Percentiles rank a stretch among this genome's conserved stretches.
phyloP scores from a whole-genome alignment of 78 protist species.

The Reticulomyxa filosa region DNA sequence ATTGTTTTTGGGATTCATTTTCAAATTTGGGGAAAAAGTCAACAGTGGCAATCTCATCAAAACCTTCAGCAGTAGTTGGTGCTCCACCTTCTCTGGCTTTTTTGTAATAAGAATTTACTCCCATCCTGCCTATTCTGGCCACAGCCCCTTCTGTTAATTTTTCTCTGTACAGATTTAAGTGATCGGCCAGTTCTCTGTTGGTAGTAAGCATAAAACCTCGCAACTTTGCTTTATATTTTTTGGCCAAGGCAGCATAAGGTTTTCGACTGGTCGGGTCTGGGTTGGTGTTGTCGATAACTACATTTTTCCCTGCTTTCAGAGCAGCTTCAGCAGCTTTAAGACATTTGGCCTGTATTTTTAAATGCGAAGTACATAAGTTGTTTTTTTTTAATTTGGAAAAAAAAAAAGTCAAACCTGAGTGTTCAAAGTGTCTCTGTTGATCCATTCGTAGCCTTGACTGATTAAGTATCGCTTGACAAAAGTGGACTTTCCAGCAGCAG shows the following conservation, averaged over 20 bases:
- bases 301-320: not conserved
- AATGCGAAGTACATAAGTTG: too few species aligned
- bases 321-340: not conserved
- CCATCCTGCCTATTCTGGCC: not conserved
- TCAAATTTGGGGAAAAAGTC: not conserved
- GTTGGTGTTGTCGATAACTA: not conserved
- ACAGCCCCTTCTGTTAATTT: not conserved
- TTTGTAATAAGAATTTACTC: not conserved
- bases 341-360: not conserved
- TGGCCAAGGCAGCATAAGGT: not conserved
- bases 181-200: not conserved
- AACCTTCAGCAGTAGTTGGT: not conserved
- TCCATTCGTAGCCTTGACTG: not conserved
- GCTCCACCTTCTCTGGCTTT: not conserved
- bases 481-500: too few species aligned
- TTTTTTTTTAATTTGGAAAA: too few species aligned
- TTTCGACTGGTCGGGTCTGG: not conserved
- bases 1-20: not conserved
- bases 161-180: not conserved
- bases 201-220: not conserved
- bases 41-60: not conserved
- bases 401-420: too few species aligned
- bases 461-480: too few species aligned
- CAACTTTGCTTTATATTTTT: not conserved
- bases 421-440: not conserved